Conservation (phyloP, 1,139 yeast genomes). For the Pichia sp. region DNA sequence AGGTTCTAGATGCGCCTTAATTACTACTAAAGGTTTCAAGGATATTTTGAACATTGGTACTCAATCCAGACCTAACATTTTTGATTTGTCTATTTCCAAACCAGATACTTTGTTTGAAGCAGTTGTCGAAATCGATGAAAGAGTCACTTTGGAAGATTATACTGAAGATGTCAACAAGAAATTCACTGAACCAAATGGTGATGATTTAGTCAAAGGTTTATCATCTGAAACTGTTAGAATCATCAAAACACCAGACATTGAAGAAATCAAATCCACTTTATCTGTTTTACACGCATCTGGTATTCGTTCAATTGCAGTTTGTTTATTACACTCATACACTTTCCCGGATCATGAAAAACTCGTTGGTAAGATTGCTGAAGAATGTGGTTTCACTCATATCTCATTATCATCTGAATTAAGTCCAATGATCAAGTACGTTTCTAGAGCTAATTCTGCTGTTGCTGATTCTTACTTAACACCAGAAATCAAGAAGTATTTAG, state of each 20-base stretch:
- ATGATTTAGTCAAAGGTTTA: constrained; percentile 45
- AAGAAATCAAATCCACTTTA: constrained; percentile 40
- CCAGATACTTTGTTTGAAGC: constrained; percentile 59
- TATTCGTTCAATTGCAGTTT: constrained; percentile 63
- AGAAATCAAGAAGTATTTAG: constrained; percentile 59
- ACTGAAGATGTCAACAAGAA: constrained; percentile 54
- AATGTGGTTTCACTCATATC: constrained; percentile 52
- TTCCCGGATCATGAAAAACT: constrained; percentile 62
- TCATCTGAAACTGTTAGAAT: constrained; percentile 66
- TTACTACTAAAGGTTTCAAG: constrained; percentile 65
- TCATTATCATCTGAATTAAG: constrained; percentile 65
- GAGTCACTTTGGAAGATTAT: constrained; percentile 68
- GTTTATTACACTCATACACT: constrained; percentile 68
- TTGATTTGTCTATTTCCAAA: constrained; percentile 58
- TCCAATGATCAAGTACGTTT: constrained; percentile 72
- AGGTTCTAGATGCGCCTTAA: constrained; percentile 63
- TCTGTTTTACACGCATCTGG: constrained; percentile 49
- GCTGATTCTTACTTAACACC: constrained; percentile 83
- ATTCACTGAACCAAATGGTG: constrained; percentile 31
- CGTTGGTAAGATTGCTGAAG: constrained; percentile 57
- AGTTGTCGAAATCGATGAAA: constrained; percentile 68
- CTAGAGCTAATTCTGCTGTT: constrained; percentile 69
- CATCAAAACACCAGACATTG: constrained; percentile 46
- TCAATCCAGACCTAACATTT: constrained; percentile 70
- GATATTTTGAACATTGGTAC: constrained; percentile 68